Base-by-base conservation (phyloP, 768 basidiomycete genomes). In the Mycena belliarum region DNA sequence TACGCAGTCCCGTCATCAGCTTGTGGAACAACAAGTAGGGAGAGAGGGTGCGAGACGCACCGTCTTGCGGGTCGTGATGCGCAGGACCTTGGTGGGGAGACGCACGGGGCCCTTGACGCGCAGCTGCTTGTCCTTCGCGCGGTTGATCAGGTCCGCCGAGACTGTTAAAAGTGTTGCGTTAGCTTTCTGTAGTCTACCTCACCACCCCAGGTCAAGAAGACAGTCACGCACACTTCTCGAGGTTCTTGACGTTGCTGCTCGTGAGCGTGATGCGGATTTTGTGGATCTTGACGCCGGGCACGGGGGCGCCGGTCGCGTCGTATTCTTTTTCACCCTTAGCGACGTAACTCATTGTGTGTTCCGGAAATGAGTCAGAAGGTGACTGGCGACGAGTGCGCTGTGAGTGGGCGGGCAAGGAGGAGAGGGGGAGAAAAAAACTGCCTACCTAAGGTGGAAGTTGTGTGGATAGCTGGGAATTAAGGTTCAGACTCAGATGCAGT, bases 201-300 rank as follows among this genome's bases (percentile, higher is more conserved):
- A 2, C n/a, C 16, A 3, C 29, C n/a, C n/a, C n/a, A n/a, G n/a
- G n/a, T n/a, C n/a, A n/a, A n/a, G n/a, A n/a, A n/a, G n/a, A n/a
- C n/a, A n/a, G 29, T 12, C 7, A 32, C 82, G 60, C 63, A 98
- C 96, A 98, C 80, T 98, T 99, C 82, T 99, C 97, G 70, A 99
- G 80, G 84, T 95, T 96, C 82, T 84, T 88, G 79, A 98, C 93
- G 75, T 98, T 98, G 80, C 91, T 89, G 79, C 91, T 93, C 65
- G 97, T 98, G 75, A 99, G 82, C 64, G 97, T 98, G 82, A 99
- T 99, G 64, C 97, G 82, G 76, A 98, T 98, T 85, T 98, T 98
- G 87, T 98, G 96, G 74, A 93, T 86, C 78, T 98, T 95, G 72
- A 92, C 89, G 64, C 85, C 79, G 70, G 91, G 88, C 61, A 94